Conservation (phyloP, 805 yeast species). For the Lachancea fermentati region DNA sequence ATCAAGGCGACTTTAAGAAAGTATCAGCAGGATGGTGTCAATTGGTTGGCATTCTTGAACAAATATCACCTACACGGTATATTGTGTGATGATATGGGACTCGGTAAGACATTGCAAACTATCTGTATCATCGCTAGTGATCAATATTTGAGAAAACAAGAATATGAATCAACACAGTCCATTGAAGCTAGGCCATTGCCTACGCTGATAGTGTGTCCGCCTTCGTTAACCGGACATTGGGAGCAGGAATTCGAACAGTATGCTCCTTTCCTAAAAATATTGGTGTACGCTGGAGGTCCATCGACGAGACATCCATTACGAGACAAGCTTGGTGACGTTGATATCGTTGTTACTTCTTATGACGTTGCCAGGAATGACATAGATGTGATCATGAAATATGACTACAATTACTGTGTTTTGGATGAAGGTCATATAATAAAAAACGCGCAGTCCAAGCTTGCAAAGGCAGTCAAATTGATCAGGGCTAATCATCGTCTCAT, state of each 20-base stretch:
- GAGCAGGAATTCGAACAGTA: conserved; percentile 88
- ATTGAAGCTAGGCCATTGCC: conserved; percentile 72
- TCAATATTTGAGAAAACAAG: conserved; percentile 77
- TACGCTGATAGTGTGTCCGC: conserved; percentile 88
- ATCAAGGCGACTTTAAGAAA: conserved; percentile 89
- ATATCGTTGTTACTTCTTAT: conserved; percentile 88
- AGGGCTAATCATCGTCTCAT: conserved; percentile 86
- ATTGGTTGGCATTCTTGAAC: conserved; percentile 94
- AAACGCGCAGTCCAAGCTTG: conserved; percentile 80
- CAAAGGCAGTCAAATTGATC: conserved; percentile 79
- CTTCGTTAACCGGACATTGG: conserved; percentile 98
- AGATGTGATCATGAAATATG: conserved; percentile 49
- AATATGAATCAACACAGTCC: conserved; percentile 51
- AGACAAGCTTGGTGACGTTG: conserved; percentile 48
- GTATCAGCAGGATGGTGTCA: conserved; percentile 97
- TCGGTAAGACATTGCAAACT: conserved; percentile 95
- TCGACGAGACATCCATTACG: conserved; percentile 55
- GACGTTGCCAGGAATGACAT: conserved; percentile 95
- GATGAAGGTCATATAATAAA: conserved; percentile 98
- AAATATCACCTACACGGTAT: conserved; percentile 95
- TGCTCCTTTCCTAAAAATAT: conserved; percentile 76
- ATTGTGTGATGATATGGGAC: conserved; percentile 98
- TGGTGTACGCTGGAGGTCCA: conserved; percentile 95
- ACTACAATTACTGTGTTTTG: conserved; percentile 88
- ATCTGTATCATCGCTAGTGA: conserved; percentile 96